Evolutionary conservation across 1,139 yeast genomes (phyloP), one percentile per base, ranked within the genome.

Genomic region (Hansenula sp.): DNA sequence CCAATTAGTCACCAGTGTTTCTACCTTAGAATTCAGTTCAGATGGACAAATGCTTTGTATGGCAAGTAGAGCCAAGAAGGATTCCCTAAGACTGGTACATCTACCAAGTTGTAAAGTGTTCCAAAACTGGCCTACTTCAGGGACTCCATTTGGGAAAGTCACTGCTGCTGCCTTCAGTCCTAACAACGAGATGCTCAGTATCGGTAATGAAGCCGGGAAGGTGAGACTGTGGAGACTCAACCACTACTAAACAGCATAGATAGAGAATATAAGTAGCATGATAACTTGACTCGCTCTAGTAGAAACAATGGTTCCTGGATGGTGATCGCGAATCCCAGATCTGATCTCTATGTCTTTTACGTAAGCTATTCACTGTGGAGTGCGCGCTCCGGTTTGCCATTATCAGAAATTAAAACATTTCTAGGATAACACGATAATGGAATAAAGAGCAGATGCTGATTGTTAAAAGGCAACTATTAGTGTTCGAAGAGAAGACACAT

Each of bases 101-200:
- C 67, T 93, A 47, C 96, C 98, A 12, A 76, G 90, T 11, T 90
- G 93, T 49, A 78, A 88, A 12, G 96, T 88, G 4, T 94, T 82
- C 65, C 75, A 82, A 45, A 94, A 94, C 70, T 94, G 99, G 99
- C 99, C 99, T 18, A 93, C 98, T 3, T 82, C 93, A 46, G 93
- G 90, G 9, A 91, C 99, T 0, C 99, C 99, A 4, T 75, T 94
- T 53, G 99, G 99, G 24, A 81, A 84, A 54, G 96, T 94, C 36
- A 88, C 97, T 1, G 68, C 84, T n/a, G 84, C 81, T 4, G 77
- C 81, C 11, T 91, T 91, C 63, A 81, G 95, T 25, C 91, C 96
- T 25, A 81, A 81, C 51, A 80, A 83, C 46, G 93, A 89, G 63
- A 80, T 90, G 82, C 65, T 93, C 48, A 89, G 93, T 16, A 77